Conservation (phyloP, 2,329 filamentous ascomycete genomes). For the Fusarium oxysporum region DNA sequence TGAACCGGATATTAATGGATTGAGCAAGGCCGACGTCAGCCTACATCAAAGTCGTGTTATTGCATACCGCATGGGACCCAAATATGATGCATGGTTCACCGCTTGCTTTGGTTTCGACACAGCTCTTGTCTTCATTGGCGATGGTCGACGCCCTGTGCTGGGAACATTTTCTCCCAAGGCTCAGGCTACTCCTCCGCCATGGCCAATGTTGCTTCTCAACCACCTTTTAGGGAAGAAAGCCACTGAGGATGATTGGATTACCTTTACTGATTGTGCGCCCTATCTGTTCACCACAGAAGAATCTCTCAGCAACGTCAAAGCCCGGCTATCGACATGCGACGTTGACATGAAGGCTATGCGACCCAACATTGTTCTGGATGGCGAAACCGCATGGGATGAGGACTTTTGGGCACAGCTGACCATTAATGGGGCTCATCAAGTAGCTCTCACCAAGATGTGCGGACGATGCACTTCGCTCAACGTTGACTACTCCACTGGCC, state of each 20-base stretch:
- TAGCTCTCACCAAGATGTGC: slow-evolving; percentile 77
- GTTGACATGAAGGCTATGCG: slow-evolving; percentile 77
- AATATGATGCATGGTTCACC: slow-evolving; percentile 75
- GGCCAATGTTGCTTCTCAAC: slow-evolving; percentile 51
- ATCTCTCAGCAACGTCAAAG: slow-evolving; percentile 75
- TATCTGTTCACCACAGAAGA: slow-evolving; percentile 78
- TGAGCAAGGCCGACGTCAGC: slow-evolving; percentile 63
- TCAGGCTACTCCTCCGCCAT: slow-evolving; percentile 43
- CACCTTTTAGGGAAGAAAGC: slow-evolving; percentile 44
- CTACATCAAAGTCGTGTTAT: slow-evolving; percentile 69
- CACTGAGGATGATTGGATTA: slow-evolving; percentile 62
- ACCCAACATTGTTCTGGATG: slow-evolving; percentile 77
- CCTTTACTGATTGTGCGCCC: slow-evolving; percentile 80
- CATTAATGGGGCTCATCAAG: slow-evolving; percentile 52
- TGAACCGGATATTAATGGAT: slow-evolving; percentile 58
- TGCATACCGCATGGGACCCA: slow-evolving; percentile 72
- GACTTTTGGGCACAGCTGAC: slow-evolving; percentile 77
- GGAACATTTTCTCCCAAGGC: slow-evolving; percentile 63
- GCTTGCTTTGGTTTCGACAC: slow-evolving; percentile 71
- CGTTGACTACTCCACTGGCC: slow-evolving; percentile 76
- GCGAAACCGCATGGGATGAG: slow-evolving; percentile 72
- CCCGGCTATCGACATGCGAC: slow-evolving; percentile 61
- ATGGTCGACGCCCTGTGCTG: slow-evolving; percentile 68
- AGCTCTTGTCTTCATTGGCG: slow-evolving; percentile 73
- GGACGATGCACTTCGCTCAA: slow-evolving; percentile 76